Percentiles rank a stretch among this genome's conserved stretches.
phyloP scores from a whole-genome alignment of 202 grass and related monocot species.

The Carex sylvatica region DNA sequence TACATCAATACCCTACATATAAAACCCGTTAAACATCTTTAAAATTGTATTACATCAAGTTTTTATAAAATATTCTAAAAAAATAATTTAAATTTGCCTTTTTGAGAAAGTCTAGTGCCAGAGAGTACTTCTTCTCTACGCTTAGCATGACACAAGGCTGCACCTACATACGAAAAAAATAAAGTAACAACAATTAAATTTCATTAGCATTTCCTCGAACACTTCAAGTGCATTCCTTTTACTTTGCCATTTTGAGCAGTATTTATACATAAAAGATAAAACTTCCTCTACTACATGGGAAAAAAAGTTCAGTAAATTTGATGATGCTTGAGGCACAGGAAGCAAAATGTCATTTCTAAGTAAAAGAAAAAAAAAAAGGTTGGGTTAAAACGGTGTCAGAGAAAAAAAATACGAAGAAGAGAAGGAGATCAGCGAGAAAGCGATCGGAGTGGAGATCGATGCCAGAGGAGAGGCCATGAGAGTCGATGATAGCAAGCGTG shows the following conservation, averaged over 20 bases:
- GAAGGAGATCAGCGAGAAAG: slow-evolving; percentile 69
- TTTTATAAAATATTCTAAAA: background rate
- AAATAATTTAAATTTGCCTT: slow-evolving; percentile 42
- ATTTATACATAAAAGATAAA: background rate
- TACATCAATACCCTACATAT: background rate
- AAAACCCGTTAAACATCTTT: background rate
- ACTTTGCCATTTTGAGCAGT: background rate
- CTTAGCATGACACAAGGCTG: slow-evolving; percentile 51
- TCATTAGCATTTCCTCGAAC: background rate
- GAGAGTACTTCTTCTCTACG: slow-evolving; percentile 36
- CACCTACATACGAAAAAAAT: slow-evolving; percentile 30
- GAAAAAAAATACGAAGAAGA: slow-evolving; percentile 31
- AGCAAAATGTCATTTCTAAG: too few species aligned
- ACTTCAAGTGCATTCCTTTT: background rate
- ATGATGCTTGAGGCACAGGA: too few species aligned
- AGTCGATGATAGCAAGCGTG: slow-evolving; percentile 49
- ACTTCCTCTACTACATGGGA: background rate
- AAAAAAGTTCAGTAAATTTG: background rate
- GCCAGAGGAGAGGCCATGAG: slow-evolving; percentile 41
- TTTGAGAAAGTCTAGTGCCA: slow-evolving; percentile 50
- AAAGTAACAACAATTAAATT: background rate
- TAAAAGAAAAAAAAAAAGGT: too few species aligned
- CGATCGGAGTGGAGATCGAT: slow-evolving; percentile 33
- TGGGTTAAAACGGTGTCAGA: too few species aligned
- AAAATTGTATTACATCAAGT: background rate